Evolutionary conservation across 805 yeast species (phyloP).

Genomic region (Candida vartiovaarae): DNA sequence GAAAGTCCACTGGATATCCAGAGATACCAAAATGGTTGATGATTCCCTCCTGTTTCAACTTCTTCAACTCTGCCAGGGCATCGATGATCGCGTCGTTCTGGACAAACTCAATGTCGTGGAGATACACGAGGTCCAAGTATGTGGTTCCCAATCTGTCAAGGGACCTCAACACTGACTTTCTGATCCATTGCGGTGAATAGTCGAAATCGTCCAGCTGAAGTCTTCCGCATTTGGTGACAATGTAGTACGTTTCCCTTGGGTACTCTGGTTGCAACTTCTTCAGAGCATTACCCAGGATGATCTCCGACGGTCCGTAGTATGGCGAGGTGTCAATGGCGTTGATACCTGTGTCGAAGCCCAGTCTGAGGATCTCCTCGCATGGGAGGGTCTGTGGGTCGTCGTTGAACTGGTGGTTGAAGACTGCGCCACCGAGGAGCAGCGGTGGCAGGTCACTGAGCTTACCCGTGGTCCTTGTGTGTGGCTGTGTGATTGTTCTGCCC

Average conservation of each 20-base stretch:
- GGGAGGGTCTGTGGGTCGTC: slow-evolving; percentile 58
- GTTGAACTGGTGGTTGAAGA: slow-evolving; percentile 75
- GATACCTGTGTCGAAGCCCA: slow-evolving; percentile 62
- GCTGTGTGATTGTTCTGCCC: slow-evolving; percentile 15
- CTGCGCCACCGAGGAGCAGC: slow-evolving; percentile 81
- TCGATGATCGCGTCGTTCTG: slow-evolving; percentile 43
- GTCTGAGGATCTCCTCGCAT: slow-evolving; percentile 44
- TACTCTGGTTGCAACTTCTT: slow-evolving; percentile 27
- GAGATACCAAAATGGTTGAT: slow-evolving; percentile 68
- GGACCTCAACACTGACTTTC: slow-evolving; percentile 59
- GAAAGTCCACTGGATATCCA: slow-evolving; percentile 77
- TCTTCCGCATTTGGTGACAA: slow-evolving; percentile 87
- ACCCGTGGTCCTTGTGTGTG: slow-evolving; percentile 15
- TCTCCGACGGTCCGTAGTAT: slow-evolving; percentile 86
- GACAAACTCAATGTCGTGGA: slow-evolving; percentile 88
- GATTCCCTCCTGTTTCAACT: slow-evolving; percentile 56
- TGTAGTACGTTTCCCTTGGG: slow-evolving; percentile 55
- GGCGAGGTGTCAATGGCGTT: slow-evolving; percentile 88
- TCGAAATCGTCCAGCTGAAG: slow-evolving; percentile 63
- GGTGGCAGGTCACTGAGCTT: slow-evolving; percentile 38
- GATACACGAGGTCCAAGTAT: slow-evolving; percentile 74
- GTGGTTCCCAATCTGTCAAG: slow-evolving; percentile 54
- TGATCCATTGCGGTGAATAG: slow-evolving; percentile 55
- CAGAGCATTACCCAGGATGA: slow-evolving; percentile 62
- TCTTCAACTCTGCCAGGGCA: slow-evolving; percentile 56